Evolutionary conservation across 306 rosid genomes (phyloP), one percentile per base, ranked within the genome.

Genomic region (Vicia villosa): DNA sequence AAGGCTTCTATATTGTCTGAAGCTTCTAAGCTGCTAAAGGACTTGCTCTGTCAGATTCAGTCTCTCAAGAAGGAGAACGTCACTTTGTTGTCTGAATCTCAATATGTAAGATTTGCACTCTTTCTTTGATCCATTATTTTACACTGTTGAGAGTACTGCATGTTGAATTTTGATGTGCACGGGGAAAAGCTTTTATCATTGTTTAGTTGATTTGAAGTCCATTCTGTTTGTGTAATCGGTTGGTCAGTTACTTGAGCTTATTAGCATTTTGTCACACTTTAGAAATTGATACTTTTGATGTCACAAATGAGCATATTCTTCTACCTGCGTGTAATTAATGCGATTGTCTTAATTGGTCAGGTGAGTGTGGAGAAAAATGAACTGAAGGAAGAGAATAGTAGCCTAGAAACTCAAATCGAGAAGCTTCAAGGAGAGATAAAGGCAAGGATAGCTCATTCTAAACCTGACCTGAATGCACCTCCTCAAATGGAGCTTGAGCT

Each of bases 301-400:
- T 24, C 70, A 42, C 21, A 46, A 67, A 62, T 58, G 5, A 63
- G 5, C 28, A 1, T 42, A 5, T 36, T 15, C 61, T n/a, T 77
- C 2, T 32, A 72, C 47, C 10, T 52, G 73, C 1, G 13, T 43
- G 11, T 26, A 9, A 67, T 28, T 50, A n/a, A 66, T 72, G 19
- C 10, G 47, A 26, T 43, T 28, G 63, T n/a, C 10, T 64, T 57
- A 47, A 30, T 64, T 32, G 76, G 74, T 43, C 87, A 94, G 98
- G 89, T 94, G 69, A 77, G 77, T 14, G 34, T 77, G 40, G 99
- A 91, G 82, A 91, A 86, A 81, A 86, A 80, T 72, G 99, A 94
- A 69, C 82, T 94, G 42, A 54, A 64, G 80, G 99, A 94, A 62
- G 99, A 94, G 57, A 91, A 81, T 67, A 71, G 88, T 37, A 69